Evolutionary conservation across 1,139 yeast genomes (phyloP).

Genomic region (Suhomyces coccinellae): DNA sequence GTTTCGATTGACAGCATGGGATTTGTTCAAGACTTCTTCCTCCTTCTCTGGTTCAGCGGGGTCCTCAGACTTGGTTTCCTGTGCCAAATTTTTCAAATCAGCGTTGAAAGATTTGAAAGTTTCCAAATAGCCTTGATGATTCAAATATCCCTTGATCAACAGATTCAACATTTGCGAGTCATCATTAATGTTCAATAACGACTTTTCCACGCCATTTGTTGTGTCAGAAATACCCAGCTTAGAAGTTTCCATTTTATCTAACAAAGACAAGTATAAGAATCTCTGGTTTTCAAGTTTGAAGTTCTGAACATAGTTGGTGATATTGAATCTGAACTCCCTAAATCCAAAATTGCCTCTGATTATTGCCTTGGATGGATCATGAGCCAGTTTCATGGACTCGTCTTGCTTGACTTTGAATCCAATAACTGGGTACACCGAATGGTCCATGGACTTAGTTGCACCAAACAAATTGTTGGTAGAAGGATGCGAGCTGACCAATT

Average conservation of each 20-base stretch:
- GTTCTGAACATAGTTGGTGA: conserved; percentile 59
- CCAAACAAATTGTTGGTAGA: conserved; percentile 31
- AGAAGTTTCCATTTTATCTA: conserved; percentile 19
- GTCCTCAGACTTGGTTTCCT: conserved; percentile 16
- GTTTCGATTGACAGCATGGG: conserved; percentile 53
- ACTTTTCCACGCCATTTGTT: conserved; percentile 19
- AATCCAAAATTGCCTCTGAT: conserved; percentile 75
- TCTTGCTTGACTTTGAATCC: conserved; percentile 40
- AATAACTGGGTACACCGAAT: conserved; percentile 40
- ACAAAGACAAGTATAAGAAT: conserved; percentile 20
- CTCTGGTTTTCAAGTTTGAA: conserved; percentile 32
- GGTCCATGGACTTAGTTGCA: conserved; percentile 10
- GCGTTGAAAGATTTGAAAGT: conserved; percentile 61
- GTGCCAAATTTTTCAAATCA: conserved; percentile 39
- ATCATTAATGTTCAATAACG: conserved; percentile 28
- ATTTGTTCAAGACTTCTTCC: conserved; percentile 19
- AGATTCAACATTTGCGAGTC: conserved; percentile 45
- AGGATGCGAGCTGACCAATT: conserved; percentile 26
- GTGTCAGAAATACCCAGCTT: conserved; percentile 6
- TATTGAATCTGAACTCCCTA: conserved; percentile 66
- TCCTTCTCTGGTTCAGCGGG: conserved; percentile 7
- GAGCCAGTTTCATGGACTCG: conserved; percentile 8
- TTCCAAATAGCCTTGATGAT: conserved; percentile 71
- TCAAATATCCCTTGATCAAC: conserved; percentile 67
- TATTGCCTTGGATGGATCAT: conserved; percentile 15